These are phyloP conservation scores for Apiotrichum domesticum DNA, from an alignment of 1,284 basidiomycete species.

Conservation along the genomic window DNA sequence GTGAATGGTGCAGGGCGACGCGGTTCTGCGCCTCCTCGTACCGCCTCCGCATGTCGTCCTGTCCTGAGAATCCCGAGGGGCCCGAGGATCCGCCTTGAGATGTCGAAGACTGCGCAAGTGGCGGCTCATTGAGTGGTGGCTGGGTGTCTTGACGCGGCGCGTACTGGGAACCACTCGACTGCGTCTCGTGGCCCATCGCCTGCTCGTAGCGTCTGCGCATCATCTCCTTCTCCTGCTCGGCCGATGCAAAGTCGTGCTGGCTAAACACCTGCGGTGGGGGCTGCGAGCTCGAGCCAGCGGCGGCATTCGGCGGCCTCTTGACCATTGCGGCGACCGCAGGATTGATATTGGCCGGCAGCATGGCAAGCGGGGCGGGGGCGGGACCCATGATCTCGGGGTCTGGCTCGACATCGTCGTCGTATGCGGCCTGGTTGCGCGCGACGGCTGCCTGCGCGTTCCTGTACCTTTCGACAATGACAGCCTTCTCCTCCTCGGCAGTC, in stretches of 20 bases:
- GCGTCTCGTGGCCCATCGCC: background rate
- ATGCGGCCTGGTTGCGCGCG: background rate
- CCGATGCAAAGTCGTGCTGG: slow-evolving; percentile 5
- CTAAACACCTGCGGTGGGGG: background rate
- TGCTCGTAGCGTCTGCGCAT: slow-evolving; percentile 35
- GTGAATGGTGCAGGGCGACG: background rate
- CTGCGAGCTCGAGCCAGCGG: background rate
- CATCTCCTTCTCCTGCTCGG: slow-evolving; percentile 30
- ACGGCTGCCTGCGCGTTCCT: slow-evolving; percentile 28
- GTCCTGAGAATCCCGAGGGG: background rate
- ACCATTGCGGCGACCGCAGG: background rate
- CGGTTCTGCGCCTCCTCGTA: slow-evolving; percentile 30
- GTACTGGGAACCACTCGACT: background rate
- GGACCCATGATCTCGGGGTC: background rate
- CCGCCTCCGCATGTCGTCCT: slow-evolving; percentile 8
- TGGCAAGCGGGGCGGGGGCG: background rate
- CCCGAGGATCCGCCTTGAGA: background rate
- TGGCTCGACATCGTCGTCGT: background rate
- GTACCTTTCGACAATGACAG: slow-evolving; percentile 5
- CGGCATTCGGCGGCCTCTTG: background rate
- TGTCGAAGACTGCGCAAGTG: no score
- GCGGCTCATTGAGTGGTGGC: no score
- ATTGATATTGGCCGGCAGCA: background rate
- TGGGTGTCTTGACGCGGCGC: no score
- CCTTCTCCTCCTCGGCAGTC: slow-evolving; percentile 8